Conservation (phyloP, 176 grass and related monocot genomes). For the Lolium perenne region DNA sequence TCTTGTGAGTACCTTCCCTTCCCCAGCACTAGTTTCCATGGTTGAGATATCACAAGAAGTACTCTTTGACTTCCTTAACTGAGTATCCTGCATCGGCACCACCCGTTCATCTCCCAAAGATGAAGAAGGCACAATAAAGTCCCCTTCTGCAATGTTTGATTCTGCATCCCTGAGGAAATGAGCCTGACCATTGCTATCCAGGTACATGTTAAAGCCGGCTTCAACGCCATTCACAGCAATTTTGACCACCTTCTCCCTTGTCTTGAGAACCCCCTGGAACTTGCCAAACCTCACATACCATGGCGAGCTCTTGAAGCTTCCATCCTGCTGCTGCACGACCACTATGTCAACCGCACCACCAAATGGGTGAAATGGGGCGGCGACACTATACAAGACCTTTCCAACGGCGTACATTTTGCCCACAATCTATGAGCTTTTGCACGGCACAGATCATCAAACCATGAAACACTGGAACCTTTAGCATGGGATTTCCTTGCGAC, state of each 20-base stretch:
- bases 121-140: slow-evolving; percentile 57
- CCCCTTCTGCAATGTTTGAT: slow-evolving; percentile 44
- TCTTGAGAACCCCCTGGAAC: slow-evolving; percentile 94
- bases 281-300: slow-evolving; percentile 97
- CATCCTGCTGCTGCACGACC: slow-evolving; percentile 92
- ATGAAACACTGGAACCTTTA: neutral
- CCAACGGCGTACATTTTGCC: slow-evolving; percentile 69
- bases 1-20: slow-evolving; percentile 54
- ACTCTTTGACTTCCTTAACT: slow-evolving; percentile 55
- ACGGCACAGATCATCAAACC: slow-evolving; percentile 48
- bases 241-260: slow-evolving; percentile 79
- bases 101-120: slow-evolving; percentile 69
- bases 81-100: slow-evolving; percentile 30
- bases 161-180: slow-evolving; percentile 67
- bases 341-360: slow-evolving; percentile 87
- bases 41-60: slow-evolving; percentile 46
- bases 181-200: slow-evolving; percentile 84
- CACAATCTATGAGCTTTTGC: slow-evolving; percentile 9
- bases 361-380: slow-evolving; percentile 85
- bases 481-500: slow-evolving; percentile 2
- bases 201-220: slow-evolving; percentile 85
- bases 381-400: slow-evolving; percentile 76
- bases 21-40: slow-evolving; percentile 42
- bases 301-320: slow-evolving; percentile 89
- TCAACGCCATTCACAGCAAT: slow-evolving; percentile 78